Conservation (phyloP, 2,329 filamentous ascomycete genomes). For the Colletotrichum nymphaeae region DNA sequence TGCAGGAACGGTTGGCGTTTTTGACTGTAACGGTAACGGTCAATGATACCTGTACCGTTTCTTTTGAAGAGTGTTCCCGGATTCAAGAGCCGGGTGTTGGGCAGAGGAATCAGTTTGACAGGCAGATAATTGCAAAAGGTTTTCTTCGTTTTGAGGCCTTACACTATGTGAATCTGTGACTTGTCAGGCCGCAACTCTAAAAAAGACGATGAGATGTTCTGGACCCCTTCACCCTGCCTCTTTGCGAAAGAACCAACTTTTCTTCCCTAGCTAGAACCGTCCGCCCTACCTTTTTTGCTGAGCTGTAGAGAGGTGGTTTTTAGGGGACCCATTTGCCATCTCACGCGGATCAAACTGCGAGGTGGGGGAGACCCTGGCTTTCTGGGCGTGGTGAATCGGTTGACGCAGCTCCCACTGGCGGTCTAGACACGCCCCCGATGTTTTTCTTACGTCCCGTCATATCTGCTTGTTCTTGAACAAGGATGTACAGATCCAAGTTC, state of each 20-base stretch:
- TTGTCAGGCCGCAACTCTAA: not conserved
- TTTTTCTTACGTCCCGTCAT: not conserved
- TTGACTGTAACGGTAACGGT: constrained; percentile 4
- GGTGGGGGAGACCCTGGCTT: constrained; percentile 23
- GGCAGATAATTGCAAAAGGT: not conserved
- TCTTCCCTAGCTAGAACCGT: not conserved
- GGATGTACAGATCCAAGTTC: constrained; percentile 17
- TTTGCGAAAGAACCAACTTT: not conserved
- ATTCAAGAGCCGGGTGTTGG: not conserved
- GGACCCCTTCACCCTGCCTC: not conserved
- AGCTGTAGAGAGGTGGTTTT: not conserved
- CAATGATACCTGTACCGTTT: not conserved
- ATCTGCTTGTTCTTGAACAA: not conserved
- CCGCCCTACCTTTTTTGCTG: not conserved
- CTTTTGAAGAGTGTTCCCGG: not conserved
- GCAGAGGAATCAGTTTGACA: not conserved
- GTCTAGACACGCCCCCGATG: constrained; percentile 12
- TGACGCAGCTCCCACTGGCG: constrained; percentile 5
- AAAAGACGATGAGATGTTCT: not conserved
- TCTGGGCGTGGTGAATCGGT: not conserved
- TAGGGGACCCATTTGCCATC: not conserved
- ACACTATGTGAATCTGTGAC: not conserved
- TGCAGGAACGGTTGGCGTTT: constrained; percentile 2
- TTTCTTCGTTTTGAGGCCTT: not conserved
- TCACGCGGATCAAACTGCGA: constrained; percentile 22